Percentiles rank a stretch among this genome's conserved stretches.
phyloP scores from a whole-genome alignment of 2,329 filamentous ascomycete species.

The Aspergillus piperis region DNA sequence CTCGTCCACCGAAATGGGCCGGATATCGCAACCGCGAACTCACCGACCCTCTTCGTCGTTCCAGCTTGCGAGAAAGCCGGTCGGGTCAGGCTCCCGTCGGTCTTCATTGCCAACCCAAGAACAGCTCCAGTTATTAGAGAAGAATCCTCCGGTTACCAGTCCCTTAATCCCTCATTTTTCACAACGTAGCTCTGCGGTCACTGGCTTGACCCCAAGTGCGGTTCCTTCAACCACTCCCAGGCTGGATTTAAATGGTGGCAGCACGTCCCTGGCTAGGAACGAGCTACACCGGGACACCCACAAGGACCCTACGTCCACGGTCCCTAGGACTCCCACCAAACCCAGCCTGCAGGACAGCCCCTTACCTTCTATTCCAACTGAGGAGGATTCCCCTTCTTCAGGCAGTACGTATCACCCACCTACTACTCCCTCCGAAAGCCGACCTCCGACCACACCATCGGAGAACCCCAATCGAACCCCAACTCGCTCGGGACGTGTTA shows the following conservation, averaged over 20 bases:
- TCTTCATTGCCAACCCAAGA: slow-evolving; percentile 31
- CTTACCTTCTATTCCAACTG: slow-evolving; percentile 23
- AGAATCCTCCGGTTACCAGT: slow-evolving; percentile 18
- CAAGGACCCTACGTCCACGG: slow-evolving; percentile 16
- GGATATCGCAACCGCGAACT: slow-evolving; percentile 22
- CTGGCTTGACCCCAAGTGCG: slow-evolving; percentile 17
- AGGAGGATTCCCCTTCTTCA: slow-evolving; percentile 13
- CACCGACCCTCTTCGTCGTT: slow-evolving; percentile 28
- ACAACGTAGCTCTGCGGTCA: slow-evolving; percentile 15
- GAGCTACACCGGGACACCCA: slow-evolving; percentile 4
- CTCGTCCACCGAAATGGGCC: slow-evolving; percentile 23
- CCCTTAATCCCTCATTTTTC: slow-evolving; percentile 37
- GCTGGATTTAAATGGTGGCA: slow-evolving; percentile 17
- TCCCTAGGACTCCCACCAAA: slow-evolving; percentile 25
- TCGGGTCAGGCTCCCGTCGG: slow-evolving; percentile 35
- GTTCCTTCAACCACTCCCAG: slow-evolving; percentile 14
- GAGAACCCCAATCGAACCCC: slow-evolving; percentile 20
- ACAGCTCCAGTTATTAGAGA: slow-evolving; percentile 19
- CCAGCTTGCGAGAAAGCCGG: slow-evolving; percentile 40
- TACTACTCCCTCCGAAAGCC: slow-evolving; percentile 13
- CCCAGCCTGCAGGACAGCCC: slow-evolving; percentile 26
- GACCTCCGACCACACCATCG: slow-evolving; percentile 5
- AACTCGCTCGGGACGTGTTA: slow-evolving; percentile 29
- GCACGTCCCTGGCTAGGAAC: slow-evolving; percentile 1
- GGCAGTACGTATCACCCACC: slow-evolving; percentile 12